Percentiles rank a stretch among this genome's conserved stretches.
These are phyloP conservation scores for Zygosaccharomyces pseudobailii DNA, from an alignment of 1,139 yeast species.

Conservation along the genomic window DNA sequence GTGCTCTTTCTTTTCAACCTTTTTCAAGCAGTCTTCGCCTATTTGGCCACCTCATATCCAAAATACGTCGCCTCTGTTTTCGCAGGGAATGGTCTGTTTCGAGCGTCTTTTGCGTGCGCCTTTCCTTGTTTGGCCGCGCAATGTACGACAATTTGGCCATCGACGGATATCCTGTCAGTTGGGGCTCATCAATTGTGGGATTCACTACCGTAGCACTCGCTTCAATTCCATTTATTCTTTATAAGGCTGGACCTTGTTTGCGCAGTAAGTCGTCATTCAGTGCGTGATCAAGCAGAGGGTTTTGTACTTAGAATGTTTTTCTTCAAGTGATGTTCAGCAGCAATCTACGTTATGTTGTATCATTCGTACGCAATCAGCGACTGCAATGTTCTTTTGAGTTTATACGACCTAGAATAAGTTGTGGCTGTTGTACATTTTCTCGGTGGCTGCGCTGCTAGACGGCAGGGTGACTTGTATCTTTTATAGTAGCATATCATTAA, in stretches of 20 bases:
- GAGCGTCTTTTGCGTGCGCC: constrained; percentile 52
- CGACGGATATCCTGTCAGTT: constrained; percentile 47
- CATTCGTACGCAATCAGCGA: too few relatives aligned
- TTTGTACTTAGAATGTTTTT: too few relatives aligned
- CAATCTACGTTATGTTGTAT: too few relatives aligned
- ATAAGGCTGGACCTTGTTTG: constrained; percentile 45
- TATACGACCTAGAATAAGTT: too few relatives aligned
- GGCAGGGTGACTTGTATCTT: too few relatives aligned
- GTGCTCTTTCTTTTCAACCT: constrained; percentile 39
- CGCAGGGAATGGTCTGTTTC: constrained; percentile 50
- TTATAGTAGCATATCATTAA: too few relatives aligned
- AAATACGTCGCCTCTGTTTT: constrained; percentile 52
- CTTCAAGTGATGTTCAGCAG: too few relatives aligned
- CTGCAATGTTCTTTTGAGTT: too few relatives aligned
- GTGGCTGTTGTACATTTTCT: too few relatives aligned
- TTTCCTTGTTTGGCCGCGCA: constrained; percentile 56
- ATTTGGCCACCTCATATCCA: constrained; percentile 33
- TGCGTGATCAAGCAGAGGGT: neutral
- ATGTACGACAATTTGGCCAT: constrained; percentile 45
- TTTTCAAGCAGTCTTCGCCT: constrained; percentile 36
- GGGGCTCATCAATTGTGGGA: constrained; percentile 49
- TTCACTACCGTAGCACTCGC: constrained; percentile 42
- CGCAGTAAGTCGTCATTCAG: constrained; percentile 43
- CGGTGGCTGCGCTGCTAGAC: too few relatives aligned
- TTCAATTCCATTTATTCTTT: constrained; percentile 43